These are phyloP conservation scores for Xylaria sp. DNA, from an alignment of 495 filamentous ascomycete genomes.

Conservation along the genomic window DNA sequence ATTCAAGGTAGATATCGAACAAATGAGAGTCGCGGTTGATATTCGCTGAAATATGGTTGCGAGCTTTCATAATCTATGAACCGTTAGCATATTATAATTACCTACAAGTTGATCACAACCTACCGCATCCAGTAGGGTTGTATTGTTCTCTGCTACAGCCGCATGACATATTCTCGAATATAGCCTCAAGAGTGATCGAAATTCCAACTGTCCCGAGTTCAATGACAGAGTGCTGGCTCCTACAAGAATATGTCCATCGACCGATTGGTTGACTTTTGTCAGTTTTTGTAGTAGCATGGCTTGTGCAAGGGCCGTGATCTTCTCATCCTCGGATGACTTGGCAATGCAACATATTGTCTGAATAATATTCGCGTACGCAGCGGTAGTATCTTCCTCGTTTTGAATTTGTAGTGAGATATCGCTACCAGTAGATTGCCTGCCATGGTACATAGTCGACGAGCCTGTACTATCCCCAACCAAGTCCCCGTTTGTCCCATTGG, in stretches of 20 bases:
- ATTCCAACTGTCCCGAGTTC: constrained; percentile 75
- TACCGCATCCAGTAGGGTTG: constrained; percentile 67
- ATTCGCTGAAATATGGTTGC: constrained; percentile 74
- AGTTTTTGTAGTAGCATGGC: constrained; percentile 96
- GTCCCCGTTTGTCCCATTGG: constrained; percentile 48
- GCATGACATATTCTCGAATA: constrained; percentile 77
- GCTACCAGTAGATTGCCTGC: constrained; percentile 71
- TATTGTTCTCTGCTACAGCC: constrained; percentile 69
- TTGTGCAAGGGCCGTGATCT: constrained; percentile 92
- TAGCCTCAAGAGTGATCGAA: constrained; percentile 82
- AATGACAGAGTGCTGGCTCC: constrained; percentile 81
- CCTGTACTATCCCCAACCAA: constrained; percentile 41
- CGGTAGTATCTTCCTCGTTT: constrained; percentile 74
- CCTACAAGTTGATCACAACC: constrained; percentile 45
- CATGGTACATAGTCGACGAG: constrained; percentile 53
- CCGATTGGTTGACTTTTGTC: constrained; percentile 73
- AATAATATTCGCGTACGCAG: constrained; percentile 79
- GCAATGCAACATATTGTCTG: constrained; percentile 91
- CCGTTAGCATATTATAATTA: constrained; percentile 29
- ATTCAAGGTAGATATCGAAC: constrained; percentile 77
- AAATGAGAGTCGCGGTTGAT: constrained; percentile 71
- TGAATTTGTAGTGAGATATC: constrained; percentile 74
- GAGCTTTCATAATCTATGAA: constrained; percentile 71
- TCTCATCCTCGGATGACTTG: constrained; percentile 78
- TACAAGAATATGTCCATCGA: constrained; percentile 83